Evolutionary conservation across 495 filamentous ascomycete species (phyloP).

Genomic region (Peziza echinospora): DNA sequence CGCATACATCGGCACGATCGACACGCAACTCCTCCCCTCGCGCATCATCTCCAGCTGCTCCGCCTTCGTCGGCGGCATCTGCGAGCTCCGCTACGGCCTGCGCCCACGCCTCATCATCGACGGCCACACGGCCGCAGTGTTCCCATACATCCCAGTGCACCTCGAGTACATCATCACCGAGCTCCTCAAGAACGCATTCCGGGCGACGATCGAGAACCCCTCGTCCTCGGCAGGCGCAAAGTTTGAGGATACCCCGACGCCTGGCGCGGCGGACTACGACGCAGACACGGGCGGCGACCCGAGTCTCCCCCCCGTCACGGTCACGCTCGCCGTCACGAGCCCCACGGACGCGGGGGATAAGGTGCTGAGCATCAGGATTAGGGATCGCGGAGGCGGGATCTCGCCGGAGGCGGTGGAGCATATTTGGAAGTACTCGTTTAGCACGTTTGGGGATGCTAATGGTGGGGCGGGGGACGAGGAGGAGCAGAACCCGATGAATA

Average conservation of each 20-base stretch:
- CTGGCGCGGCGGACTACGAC: not conserved
- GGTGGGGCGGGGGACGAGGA: not conserved
- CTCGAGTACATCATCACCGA: constrained; percentile 94
- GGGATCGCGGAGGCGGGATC: constrained; percentile 88
- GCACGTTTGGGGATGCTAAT: constrained; percentile 55
- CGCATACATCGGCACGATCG: constrained; percentile 97
- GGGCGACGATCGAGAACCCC: constrained; percentile 70
- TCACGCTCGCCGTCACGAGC: constrained; percentile 67
- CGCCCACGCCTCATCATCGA: constrained; percentile 61
- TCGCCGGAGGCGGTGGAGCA: constrained; percentile 56
- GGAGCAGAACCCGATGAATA: too few relatives aligned
- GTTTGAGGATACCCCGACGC: too few relatives aligned
- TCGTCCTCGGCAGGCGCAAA: too few relatives aligned
- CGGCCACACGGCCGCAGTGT: constrained; percentile 56
- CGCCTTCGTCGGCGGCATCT: constrained; percentile 81
- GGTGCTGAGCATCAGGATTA: constrained; percentile 83
- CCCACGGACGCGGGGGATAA: constrained; percentile 64
- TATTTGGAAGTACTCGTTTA: constrained; percentile 92
- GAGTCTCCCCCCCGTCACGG: constrained; percentile 41
- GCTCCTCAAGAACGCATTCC: constrained; percentile 88
- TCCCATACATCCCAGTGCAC: constrained; percentile 86
- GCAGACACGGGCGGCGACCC: not conserved
- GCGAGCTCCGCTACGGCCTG: constrained; percentile 85
- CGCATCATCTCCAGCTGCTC: constrained; percentile 60
- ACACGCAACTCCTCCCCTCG: constrained; percentile 70